These are phyloP conservation scores for Dimargaris xerosporica DNA, from an alignment of 192 early-diverging fungal genomes.

Conservation along the genomic window DNA sequence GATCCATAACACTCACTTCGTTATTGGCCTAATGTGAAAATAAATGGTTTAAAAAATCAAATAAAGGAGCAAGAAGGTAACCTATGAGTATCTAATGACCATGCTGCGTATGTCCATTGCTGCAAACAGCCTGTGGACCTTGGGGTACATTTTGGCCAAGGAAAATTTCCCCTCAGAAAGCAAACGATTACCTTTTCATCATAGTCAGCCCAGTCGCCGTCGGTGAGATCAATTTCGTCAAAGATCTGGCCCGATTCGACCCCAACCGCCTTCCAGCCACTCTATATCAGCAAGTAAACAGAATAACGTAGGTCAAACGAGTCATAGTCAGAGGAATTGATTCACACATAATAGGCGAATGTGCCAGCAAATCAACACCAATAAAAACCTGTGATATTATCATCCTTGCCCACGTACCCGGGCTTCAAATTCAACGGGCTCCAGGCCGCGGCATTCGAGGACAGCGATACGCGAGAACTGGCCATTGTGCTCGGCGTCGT, in stretches of 20 bases:
- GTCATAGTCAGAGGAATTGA: too few species aligned
- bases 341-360: too few species aligned
- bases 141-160: too few species aligned
- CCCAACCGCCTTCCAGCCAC: conserved; percentile 52
- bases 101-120: too few species aligned
- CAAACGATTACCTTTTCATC: conserved; percentile 51
- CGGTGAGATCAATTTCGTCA: conserved; percentile 61
- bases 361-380: too few species aligned
- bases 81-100: too few species aligned
- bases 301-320: too few species aligned
- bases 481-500: conserved; percentile 39
- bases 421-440: conserved; percentile 62
- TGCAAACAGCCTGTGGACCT: too few species aligned
- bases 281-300: conserved; percentile 8
- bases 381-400: too few species aligned
- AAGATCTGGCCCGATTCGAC: conserved; percentile 53
- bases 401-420: conserved; percentile 19
- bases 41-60: too few species aligned
- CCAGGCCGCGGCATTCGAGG: conserved; percentile 73
- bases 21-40: conserved; percentile 7
- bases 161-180: not conserved
- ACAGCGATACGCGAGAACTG: conserved; percentile 42
- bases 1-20: conserved; percentile 23
- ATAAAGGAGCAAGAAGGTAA: too few species aligned
- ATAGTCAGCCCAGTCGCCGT: conserved; percentile 80